Percentiles rank a stretch among this genome's conserved stretches.
phyloP scores from a whole-genome alignment of 2,329 filamentous ascomycete genomes.

The Nigrospora osmanthi region DNA sequence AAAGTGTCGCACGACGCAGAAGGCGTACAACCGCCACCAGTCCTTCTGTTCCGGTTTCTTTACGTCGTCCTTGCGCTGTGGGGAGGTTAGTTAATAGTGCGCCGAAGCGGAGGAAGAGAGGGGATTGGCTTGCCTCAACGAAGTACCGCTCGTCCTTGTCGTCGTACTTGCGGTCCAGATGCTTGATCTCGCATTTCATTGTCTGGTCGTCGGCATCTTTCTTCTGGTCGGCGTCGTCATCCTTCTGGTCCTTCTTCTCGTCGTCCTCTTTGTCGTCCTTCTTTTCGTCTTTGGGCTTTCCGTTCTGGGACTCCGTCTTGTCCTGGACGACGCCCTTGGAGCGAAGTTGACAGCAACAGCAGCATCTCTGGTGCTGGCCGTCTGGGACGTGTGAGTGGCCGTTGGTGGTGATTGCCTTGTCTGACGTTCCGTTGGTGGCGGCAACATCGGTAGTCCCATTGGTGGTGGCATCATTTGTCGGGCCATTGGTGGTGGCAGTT shows the following conservation, averaged over 20 bases:
- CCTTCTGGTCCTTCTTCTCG: background rate
- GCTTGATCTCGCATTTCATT: conserved; percentile 22
- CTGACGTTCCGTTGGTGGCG: background rate
- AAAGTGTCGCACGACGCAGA: conserved; percentile 17
- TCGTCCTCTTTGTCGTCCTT: background rate
- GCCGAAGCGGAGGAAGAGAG: background rate
- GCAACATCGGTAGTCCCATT: background rate
- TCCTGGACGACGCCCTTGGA: background rate
- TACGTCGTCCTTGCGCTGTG: conserved; percentile 12
- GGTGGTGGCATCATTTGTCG: background rate
- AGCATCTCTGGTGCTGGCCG: background rate
- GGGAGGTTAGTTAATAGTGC: background rate
- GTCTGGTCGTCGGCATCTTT: conserved; percentile 9
- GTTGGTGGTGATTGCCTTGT: background rate
- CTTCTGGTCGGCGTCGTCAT: background rate
- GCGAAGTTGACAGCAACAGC: background rate
- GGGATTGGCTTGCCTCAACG: conserved; percentile 6
- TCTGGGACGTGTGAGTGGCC: background rate
- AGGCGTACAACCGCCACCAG: conserved; percentile 22
- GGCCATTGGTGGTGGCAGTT: background rate
- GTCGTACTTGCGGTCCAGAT: conserved; percentile 17
- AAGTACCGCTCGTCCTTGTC: conserved; percentile 17
- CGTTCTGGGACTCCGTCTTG: background rate
- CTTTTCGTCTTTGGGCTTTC: background rate
- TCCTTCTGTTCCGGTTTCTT: conserved; percentile 12